Evolutionary conservation across 78 protist genomes (phyloP).

Genomic region (Speleostelium caveatum): DNA sequence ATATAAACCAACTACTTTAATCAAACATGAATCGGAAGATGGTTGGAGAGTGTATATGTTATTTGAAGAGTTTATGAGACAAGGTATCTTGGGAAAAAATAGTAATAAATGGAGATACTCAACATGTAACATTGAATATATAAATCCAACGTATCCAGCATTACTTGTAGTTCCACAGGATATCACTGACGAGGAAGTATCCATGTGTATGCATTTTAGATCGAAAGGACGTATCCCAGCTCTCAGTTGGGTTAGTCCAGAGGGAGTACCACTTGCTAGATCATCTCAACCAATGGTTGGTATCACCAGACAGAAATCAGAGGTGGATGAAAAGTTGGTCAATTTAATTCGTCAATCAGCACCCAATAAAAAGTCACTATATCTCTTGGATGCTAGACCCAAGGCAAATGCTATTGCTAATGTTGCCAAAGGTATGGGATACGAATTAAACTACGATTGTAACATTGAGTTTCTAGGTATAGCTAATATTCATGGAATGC

Average conservation of each 20-base stretch:
- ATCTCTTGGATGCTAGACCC: conserved; percentile 79
- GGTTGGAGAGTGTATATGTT: conserved; percentile 48
- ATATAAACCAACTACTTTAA: neutral
- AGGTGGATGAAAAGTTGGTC: conserved; percentile 45
- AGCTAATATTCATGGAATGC: conserved; percentile 93
- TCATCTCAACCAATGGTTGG: conserved; percentile 78
- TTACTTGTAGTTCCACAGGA: conserved; percentile 32
- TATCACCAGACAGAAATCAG: conserved; percentile 28
- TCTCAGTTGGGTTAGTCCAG: conserved; percentile 40
- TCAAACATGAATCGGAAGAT: neutral
- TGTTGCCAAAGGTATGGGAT: conserved; percentile 87
- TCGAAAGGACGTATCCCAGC: conserved; percentile 78
- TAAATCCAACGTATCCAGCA: conserved; percentile 63
- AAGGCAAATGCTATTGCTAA: conserved; percentile 88
- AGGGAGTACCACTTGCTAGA: conserved; percentile 71
- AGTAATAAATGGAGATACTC: conserved; percentile 41
- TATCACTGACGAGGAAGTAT: conserved; percentile 51
- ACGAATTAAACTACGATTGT: conserved; percentile 78
- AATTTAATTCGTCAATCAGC: conserved; percentile 20
- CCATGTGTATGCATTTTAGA: conserved; percentile 39
- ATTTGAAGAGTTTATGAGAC: conserved; percentile 49
- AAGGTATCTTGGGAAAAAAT: conserved; percentile 13
- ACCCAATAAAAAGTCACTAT: conserved; percentile 20
- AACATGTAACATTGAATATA: conserved; percentile 39
- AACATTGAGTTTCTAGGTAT: conserved; percentile 85